These are phyloP conservation scores for Themeda triandra DNA, from an alignment of 176 grass and related monocot genomes.

Conservation along the genomic window DNA sequence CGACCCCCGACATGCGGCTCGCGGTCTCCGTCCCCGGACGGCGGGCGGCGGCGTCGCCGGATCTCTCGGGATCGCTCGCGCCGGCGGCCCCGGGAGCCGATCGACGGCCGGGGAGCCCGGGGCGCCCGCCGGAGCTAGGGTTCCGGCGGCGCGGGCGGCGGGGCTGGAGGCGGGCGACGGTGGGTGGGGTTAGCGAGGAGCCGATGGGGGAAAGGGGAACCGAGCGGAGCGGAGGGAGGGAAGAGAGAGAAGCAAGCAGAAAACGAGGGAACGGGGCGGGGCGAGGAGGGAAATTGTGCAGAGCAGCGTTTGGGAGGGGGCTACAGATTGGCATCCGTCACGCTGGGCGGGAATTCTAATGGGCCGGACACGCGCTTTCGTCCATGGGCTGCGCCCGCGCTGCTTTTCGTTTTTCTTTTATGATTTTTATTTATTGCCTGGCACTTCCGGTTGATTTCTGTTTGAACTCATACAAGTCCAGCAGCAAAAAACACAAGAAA, in stretches of 20 bases:
- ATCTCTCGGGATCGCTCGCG: slow-evolving; percentile 31
- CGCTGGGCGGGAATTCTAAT: not conserved
- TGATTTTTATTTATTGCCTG: not conserved
- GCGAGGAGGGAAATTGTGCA: slow-evolving; percentile 49
- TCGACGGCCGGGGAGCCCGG: not conserved
- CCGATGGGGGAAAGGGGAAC: not conserved
- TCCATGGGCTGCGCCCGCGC: not conserved
- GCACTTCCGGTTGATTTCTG: not conserved
- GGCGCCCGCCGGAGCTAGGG: slow-evolving; percentile 23
- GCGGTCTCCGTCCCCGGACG: not conserved
- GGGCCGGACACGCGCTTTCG: not conserved
- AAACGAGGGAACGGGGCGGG: slow-evolving; percentile 57
- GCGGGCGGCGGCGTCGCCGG: slow-evolving; percentile 17
- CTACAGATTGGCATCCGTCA: not conserved
- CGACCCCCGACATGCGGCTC: slow-evolving; percentile 36
- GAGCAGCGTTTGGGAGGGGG: not conserved
- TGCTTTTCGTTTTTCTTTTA: not conserved
- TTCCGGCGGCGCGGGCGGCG: slow-evolving; percentile 16
- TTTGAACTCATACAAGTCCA: not conserved
- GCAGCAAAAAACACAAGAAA: not conserved
- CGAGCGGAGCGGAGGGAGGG: not conserved
- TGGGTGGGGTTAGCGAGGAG: slow-evolving; percentile 36
- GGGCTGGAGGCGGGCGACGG: slow-evolving; percentile 2
- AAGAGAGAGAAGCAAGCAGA: slow-evolving; percentile 37
- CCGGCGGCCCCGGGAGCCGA: slow-evolving; percentile 1